Base-by-base conservation (phyloP, 257 asterid species). In the Cruciata laevipes region DNA sequence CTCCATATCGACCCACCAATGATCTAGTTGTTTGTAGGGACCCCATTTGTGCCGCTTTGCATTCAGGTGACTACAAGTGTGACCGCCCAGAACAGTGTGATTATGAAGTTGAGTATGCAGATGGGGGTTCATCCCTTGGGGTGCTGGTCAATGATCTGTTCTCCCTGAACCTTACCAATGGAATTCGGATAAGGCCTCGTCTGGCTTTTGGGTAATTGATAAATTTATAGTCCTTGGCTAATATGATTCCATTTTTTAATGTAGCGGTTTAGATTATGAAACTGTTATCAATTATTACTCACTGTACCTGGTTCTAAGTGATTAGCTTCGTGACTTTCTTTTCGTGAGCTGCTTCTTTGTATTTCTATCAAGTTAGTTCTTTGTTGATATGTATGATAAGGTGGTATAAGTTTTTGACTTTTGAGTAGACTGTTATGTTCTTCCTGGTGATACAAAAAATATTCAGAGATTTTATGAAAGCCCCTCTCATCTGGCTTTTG, bases 101-200 rank as follows among this genome's bases (percentile, higher is more conserved):
- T 69, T 94, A 94, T 18, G 96, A 88, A 75, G 97, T 94, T 63
- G 97, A 88, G 89, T 94, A 94, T 75, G 97, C 99, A 2, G 99
- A 94, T 77, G 99, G 99, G 66, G 99, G 99, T 68, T 94, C 99
- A 30, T 94, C 99, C 61, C 90, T 94, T 5, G 99, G 99, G 21
- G 97, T 94, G 61, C 83, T 94, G 3, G 88, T 94, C 67, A 88
- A 94, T 55, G 99, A 94, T 70, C 40, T 79, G 58, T 80, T 88
- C 63, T 51, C 84, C 10, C 67, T 94, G 63, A 94, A 94, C 67
- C 80, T 82, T 67, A 94, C 95, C 40, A 81, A 55, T 38, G 97
- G 96, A 30, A 75, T 70, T 69, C 86, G 84, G 23, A 74, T 83
- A 61, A 80, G 71, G 30, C 90, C 95, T 76, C 96, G 90, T 67